These are phyloP conservation scores for Aspergillus sp. DNA, from an alignment of 2,329 filamentous ascomycete genomes.

Conservation along the genomic window DNA sequence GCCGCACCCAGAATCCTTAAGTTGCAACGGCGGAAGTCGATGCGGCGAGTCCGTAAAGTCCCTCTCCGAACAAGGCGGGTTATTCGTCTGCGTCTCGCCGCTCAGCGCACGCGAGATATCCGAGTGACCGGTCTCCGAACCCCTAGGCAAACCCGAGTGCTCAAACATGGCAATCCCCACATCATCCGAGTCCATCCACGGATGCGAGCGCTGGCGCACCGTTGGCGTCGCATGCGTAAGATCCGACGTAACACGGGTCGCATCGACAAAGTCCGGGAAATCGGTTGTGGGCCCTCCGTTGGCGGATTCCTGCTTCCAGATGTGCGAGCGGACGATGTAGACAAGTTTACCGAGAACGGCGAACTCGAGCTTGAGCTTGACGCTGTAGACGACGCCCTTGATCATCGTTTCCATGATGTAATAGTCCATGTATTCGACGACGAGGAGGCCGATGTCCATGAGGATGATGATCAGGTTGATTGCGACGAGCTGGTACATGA, in stretches of 20 bases:
- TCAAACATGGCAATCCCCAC: constrained; percentile 46
- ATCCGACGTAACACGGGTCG: constrained; percentile 48
- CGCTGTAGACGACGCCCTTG: constrained; percentile 53
- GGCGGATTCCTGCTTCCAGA: constrained; percentile 44
- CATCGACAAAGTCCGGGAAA: constrained; percentile 51
- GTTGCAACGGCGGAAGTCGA: constrained; percentile 4
- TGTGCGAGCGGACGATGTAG: constrained; percentile 44
- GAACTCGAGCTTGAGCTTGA: constrained; percentile 57
- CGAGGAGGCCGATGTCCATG: constrained; percentile 51
- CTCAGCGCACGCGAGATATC: constrained; percentile 36
- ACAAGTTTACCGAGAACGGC: constrained; percentile 53
- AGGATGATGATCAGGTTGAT: constrained; percentile 55
- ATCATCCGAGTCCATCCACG: constrained; percentile 42
- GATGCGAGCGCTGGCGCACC: constrained; percentile 27
- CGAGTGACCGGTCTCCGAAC: constrained; percentile 29
- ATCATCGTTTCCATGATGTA: constrained; percentile 54
- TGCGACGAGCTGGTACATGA: constrained; percentile 54
- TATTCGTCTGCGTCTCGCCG: constrained; percentile 33
- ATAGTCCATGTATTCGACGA: constrained; percentile 48
- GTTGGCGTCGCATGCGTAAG: constrained; percentile 43
- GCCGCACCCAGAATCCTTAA: neutral
- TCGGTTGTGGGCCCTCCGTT: constrained; percentile 25
- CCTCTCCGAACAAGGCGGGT: constrained; percentile 18
- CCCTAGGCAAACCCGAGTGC: constrained; percentile 27
- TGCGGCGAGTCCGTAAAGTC: constrained; percentile 27